Evolutionary conservation across 139 green algal genomes (phyloP).

Genomic region (Diplosphaera chodatii): DNA sequence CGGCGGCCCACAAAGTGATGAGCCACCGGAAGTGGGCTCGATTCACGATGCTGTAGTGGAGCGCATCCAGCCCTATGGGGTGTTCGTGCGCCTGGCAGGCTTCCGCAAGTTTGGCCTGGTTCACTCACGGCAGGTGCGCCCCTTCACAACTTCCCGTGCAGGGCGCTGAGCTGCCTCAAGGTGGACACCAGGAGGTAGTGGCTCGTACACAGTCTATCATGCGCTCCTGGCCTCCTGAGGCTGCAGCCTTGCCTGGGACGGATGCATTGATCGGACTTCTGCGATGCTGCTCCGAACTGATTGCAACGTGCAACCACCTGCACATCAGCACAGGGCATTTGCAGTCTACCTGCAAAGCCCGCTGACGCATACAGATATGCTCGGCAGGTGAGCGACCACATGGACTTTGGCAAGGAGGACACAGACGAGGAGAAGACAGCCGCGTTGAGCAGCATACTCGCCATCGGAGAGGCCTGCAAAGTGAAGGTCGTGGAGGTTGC

Average conservation of each 20-base stretch:
- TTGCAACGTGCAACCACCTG: too few relatives aligned
- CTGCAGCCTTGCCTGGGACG: too few relatives aligned
- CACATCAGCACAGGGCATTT: too few relatives aligned
- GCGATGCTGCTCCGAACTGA: too few relatives aligned
- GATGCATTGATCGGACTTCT: too few relatives aligned
- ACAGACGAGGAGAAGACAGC: constrained; percentile 46
- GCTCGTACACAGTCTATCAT: too few relatives aligned
- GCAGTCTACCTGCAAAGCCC: too few relatives aligned
- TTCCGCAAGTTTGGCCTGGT: constrained; percentile 50
- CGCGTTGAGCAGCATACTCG: constrained; percentile 30
- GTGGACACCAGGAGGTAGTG: too few relatives aligned
- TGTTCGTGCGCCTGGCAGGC: constrained; percentile 57
- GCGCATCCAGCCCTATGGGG: constrained; percentile 46
- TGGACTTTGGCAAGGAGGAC: constrained; percentile 43
- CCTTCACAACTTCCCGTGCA: not conserved
- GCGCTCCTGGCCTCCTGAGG: too few relatives aligned
- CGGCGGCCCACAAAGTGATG: constrained; percentile 15
- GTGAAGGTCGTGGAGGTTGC: constrained; percentile 52
- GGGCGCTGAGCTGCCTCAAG: not conserved
- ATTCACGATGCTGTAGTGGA: constrained; percentile 40
- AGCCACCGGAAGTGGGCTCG: constrained; percentile 32
- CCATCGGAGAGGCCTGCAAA: constrained; percentile 33
- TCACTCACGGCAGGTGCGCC: constrained; percentile 32
- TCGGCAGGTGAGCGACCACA: constrained; percentile 44
- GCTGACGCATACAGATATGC: too few relatives aligned